These are phyloP conservation scores for Alternaria tenuissima DNA, from an alignment of 2,329 filamentous ascomycete genomes.

Conservation along the genomic window DNA sequence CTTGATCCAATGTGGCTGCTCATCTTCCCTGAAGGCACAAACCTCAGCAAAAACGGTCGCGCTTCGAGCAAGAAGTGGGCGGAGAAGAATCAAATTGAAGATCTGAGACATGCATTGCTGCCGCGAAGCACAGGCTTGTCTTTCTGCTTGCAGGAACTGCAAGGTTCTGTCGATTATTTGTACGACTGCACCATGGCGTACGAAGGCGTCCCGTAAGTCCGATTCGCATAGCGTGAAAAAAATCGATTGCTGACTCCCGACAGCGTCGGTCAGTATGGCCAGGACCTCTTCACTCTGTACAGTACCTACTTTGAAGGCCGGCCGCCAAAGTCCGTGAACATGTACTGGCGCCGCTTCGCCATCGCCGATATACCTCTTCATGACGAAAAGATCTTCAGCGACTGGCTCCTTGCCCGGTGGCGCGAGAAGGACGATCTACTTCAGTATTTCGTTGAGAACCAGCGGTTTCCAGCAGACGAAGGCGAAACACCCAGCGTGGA, in stretches of 20 bases:
- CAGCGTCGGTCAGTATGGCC: slow-evolving; percentile 71
- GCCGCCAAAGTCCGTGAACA: slow-evolving; percentile 91
- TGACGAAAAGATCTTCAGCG: slow-evolving; percentile 74
- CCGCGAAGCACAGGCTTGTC: slow-evolving; percentile 82
- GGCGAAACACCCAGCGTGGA: slow-evolving; percentile 28
- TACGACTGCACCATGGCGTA: slow-evolving; percentile 97
- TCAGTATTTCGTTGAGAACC: slow-evolving; percentile 76
- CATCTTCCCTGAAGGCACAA: slow-evolving; percentile 88
- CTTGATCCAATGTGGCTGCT: slow-evolving; percentile 88
- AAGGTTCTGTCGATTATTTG: slow-evolving; percentile 77
- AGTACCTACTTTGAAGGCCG: slow-evolving; percentile 90
- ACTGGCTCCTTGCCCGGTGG: slow-evolving; percentile 86
- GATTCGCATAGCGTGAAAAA: not conserved
- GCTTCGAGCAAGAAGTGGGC: slow-evolving; percentile 77
- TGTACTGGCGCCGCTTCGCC: slow-evolving; percentile 91
- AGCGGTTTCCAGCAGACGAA: slow-evolving; percentile 78
- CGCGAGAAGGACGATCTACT: slow-evolving; percentile 89
- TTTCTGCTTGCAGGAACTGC: slow-evolving; percentile 80
- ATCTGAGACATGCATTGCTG: slow-evolving; percentile 75
- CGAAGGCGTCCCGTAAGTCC: slow-evolving; percentile 85
- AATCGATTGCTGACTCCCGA: not conserved
- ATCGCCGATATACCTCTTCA: slow-evolving; percentile 81
- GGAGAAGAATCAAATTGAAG: slow-evolving; percentile 73
- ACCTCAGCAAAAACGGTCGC: slow-evolving; percentile 77
- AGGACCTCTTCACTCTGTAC: slow-evolving; percentile 84